Percentiles rank a stretch among this genome's conserved stretches.
These are phyloP conservation scores for Phyllosticta paracitricarpa DNA, from an alignment of 2,329 filamentous ascomycete genomes.

Conservation along the genomic window DNA sequence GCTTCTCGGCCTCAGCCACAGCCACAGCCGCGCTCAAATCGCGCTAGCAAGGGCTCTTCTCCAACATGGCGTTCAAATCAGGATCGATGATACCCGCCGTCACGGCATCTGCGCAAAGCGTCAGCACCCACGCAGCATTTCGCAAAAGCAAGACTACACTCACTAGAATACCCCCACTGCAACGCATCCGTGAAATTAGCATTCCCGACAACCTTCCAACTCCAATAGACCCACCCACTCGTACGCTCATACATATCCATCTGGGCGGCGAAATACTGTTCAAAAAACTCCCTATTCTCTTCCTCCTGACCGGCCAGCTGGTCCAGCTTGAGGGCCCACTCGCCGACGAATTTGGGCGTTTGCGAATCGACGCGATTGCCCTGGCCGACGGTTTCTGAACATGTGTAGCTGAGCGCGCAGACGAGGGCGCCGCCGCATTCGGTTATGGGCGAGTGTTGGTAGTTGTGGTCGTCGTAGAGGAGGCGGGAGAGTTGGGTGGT, in stretches of 20 bases:
- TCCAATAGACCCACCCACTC: conserved; percentile 51
- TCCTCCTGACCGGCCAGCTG: background rate
- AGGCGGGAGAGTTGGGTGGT: background rate
- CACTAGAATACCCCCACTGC: conserved; percentile 40
- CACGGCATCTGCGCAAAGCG: conserved; percentile 8
- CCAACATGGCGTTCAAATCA: conserved; percentile 10
- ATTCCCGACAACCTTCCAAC: conserved; percentile 40
- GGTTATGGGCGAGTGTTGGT: conserved; percentile 36
- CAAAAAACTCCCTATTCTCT: conserved; percentile 39
- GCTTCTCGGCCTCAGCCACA: too few relatives aligned
- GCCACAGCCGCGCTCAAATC: too few relatives aligned
- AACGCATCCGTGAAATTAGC: conserved; percentile 31
- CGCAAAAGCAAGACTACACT: conserved; percentile 30
- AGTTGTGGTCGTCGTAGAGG: conserved; percentile 49
- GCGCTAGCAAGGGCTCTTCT: background rate
- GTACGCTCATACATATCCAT: conserved; percentile 44
- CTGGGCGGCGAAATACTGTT: conserved; percentile 48
- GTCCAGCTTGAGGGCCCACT: conserved; percentile 47
- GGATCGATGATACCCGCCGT: conserved; percentile 16
- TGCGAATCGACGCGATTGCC: background rate
- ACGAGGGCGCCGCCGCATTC: conserved; percentile 42
- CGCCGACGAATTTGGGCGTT: conserved; percentile 41
- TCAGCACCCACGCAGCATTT: conserved; percentile 13
- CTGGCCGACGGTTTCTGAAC: background rate
- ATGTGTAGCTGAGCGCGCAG: conserved; percentile 22